Percentiles rank a stretch among this genome's conserved stretches.
Evolutionary conservation across 805 yeast genomes (phyloP).

Genomic region (Wickerhamomyces rabaulensis): DNA sequence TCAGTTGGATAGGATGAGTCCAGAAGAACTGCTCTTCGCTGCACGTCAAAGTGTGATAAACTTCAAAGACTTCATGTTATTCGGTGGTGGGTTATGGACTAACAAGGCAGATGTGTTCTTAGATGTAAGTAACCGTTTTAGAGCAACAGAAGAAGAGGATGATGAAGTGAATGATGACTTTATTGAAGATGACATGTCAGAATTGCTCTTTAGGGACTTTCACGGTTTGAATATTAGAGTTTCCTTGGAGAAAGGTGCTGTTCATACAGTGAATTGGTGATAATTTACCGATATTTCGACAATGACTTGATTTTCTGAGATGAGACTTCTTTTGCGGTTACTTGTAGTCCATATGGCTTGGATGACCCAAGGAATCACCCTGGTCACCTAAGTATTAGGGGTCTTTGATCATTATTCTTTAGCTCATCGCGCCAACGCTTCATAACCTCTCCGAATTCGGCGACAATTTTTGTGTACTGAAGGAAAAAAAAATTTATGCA

Average conservation of each 20-base stretch:
- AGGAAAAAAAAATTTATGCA: neutral
- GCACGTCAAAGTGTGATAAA: neutral
- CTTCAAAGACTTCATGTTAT: conserved; percentile 1
- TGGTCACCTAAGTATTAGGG: too few relatives aligned
- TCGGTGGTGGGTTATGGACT: conserved; percentile 1
- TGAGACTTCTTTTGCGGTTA: too few relatives aligned
- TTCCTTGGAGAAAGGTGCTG: neutral
- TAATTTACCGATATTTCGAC: too few relatives aligned
- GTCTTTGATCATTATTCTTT: too few relatives aligned
- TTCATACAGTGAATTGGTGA: neutral
- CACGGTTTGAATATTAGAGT: neutral
- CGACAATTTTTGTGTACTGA: too few relatives aligned
- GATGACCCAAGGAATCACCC: too few relatives aligned
- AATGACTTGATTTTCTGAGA: too few relatives aligned
- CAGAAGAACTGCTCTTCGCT: neutral
- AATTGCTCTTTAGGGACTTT: neutral
- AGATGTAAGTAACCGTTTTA: neutral
- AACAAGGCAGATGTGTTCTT: neutral
- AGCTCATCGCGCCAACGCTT: neutral
- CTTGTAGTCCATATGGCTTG: too few relatives aligned
- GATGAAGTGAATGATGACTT: neutral
- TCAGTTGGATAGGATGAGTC: conserved; percentile 1
- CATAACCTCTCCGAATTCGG: neutral
- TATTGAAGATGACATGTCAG: neutral
- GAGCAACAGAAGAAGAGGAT: neutral